Base-by-base conservation (phyloP, 2,329 filamentous ascomycete genomes). In the Neocatenulostroma microsporum region DNA sequence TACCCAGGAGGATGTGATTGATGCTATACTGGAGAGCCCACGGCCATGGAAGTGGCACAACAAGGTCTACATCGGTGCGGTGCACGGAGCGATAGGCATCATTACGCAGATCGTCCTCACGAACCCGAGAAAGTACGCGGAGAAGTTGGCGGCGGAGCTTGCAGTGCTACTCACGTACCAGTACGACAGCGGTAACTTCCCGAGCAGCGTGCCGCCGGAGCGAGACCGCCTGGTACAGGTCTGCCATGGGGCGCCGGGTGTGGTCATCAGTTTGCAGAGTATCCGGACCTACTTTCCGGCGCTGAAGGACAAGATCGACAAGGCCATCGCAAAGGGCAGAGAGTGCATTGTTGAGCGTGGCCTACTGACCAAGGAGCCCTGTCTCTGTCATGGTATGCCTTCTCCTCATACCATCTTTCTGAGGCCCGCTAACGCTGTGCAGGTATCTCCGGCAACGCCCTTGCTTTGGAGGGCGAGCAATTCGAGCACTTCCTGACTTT, bases 61-160 rank as follows among this genome's bases (percentile, higher is more conserved):
- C 11, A 75, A 74, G 47, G 63, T 64, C 1, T 82, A 82, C 50
- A 63, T 82, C 23, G 82, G 81, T 2, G 76, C 80, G 4, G 74
- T 72, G 0, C 79, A 85, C 50, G 82, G 82, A 6, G 70, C 74
- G 10, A 73, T 84, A 18, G 78, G 81, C 4, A 83, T 82, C 54
- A 69, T 85, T 38, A 78, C 74, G n/a, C 81, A 85, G 56, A 62
- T 84, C 11, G 69, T 82, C 2, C 62, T 75, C 25, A 76, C 76
- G 2, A 68, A 71, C 37, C 71, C 75, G 1, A 58, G 62, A 4
- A 62, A 64, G n/a, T 67, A 73, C 44, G 76, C 78, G 1, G 56
- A 66, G 2, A 65, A 67, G 30, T 59, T 84, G 3, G 67, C 73
- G 43, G 60, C 60, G 3, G 66, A 73, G 15, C 53, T 84, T 4